Conservation (phyloP, 805 yeast genomes). For the Ogataea neopini region DNA sequence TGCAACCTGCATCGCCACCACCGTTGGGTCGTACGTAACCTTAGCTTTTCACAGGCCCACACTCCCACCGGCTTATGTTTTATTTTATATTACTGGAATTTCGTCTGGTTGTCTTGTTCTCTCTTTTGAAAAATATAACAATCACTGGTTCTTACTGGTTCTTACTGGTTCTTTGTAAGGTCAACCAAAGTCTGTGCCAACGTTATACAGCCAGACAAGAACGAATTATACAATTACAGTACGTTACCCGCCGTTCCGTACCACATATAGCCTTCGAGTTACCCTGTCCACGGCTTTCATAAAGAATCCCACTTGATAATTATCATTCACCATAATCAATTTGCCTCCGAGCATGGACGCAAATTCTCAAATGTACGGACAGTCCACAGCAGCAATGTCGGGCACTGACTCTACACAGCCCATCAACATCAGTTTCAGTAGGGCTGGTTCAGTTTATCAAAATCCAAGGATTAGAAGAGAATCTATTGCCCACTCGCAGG, state of each 20-base stretch:
- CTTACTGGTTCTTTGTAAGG: no score
- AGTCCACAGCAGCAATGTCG: slow-evolving; percentile 34
- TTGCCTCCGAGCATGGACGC: slow-evolving; percentile 8
- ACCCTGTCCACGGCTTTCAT: background rate
- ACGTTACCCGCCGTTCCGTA: background rate
- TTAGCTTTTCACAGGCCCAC: background rate
- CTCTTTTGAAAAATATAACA: no score
- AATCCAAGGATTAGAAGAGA: slow-evolving; percentile 73
- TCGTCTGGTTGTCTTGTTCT: slow-evolving; percentile 6
- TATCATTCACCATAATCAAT: background rate
- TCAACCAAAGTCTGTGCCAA: no score
- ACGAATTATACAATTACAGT: no score
- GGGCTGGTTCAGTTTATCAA: slow-evolving; percentile 40
- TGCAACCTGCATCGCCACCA: no score
- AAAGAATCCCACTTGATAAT: background rate
- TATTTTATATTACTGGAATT: slow-evolving; percentile 2
- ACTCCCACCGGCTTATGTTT: background rate
- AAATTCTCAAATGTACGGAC: slow-evolving; percentile 26
- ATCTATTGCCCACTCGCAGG: slow-evolving; percentile 92
- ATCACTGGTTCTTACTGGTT: no score
- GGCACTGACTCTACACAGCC: slow-evolving; percentile 38
- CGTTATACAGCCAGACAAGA: no score
- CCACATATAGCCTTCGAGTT: background rate
- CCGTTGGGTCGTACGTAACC: no score
- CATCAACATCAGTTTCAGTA: slow-evolving; percentile 39